A percentile compares a stretch with the other conserved stretches of the same genome.
Evolutionary conservation across 129 eudicot species (phyloP).

Genomic region (Escallonia rubra): DNA sequence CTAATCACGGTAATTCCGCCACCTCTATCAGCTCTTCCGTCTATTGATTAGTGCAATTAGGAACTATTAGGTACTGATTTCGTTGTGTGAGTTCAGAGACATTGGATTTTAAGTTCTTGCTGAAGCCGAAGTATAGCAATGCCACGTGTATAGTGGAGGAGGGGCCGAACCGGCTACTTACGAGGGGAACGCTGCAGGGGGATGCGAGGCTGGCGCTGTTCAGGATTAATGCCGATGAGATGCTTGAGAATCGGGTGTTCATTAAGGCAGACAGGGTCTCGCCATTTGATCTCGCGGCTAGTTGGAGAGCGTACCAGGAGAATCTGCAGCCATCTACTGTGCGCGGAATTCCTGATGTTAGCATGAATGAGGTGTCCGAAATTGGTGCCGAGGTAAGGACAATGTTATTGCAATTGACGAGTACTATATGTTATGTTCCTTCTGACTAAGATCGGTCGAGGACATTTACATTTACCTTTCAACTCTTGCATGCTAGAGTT

Average conservation of each 20-base stretch:
- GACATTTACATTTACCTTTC: no score
- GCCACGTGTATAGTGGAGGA: slow-evolving; percentile 78
- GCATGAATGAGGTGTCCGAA: slow-evolving; percentile 50
- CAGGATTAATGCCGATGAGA: slow-evolving; percentile 49
- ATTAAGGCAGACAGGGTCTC: slow-evolving; percentile 79
- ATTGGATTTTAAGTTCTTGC: slow-evolving; percentile 90
- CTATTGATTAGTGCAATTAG: background rate
- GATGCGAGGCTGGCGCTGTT: slow-evolving; percentile 64
- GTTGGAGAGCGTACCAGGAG: slow-evolving; percentile 92
- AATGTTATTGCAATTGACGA: no score
- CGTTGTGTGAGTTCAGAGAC: slow-evolving; percentile 43
- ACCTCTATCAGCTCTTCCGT: background rate
- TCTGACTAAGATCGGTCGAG: no score
- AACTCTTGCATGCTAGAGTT: no score
- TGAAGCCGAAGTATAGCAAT: slow-evolving; percentile 58
- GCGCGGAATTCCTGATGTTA: slow-evolving; percentile 94
- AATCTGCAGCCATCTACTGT: slow-evolving; percentile 88
- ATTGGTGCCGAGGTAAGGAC: slow-evolving; percentile 50
- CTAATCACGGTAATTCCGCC: slow-evolving; percentile 67
- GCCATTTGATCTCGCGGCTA: slow-evolving; percentile 97
- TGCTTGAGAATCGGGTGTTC: slow-evolving; percentile 69
- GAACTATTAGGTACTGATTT: background rate
- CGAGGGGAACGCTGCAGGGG: slow-evolving; percentile 73
- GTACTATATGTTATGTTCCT: no score
- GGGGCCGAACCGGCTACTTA: slow-evolving; percentile 67